Conservation (phyloP, 2,329 filamentous ascomycete species). For the Trichophyton benhamiae region DNA sequence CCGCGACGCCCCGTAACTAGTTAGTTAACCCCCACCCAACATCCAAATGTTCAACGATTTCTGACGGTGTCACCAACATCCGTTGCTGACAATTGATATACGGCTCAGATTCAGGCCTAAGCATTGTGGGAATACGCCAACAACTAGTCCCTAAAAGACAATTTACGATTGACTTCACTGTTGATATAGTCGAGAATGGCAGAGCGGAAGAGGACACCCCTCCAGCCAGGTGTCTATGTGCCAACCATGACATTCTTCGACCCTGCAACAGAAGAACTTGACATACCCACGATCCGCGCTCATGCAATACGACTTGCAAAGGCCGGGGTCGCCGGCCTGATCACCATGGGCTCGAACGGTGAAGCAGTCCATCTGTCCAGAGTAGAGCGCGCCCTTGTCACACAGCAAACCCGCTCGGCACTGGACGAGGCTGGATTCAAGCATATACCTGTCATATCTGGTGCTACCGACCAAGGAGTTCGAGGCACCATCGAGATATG, state of each 20-base stretch:
- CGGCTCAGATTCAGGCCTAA: no score
- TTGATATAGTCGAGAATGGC: background rate
- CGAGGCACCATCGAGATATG: slow-evolving; percentile 63
- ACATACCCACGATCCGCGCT: slow-evolving; percentile 64
- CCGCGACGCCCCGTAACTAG: background rate
- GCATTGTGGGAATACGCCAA: background rate
- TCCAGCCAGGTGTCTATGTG: slow-evolving; percentile 9
- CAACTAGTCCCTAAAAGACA: background rate
- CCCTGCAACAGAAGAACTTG: slow-evolving; percentile 68
- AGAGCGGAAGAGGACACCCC: background rate
- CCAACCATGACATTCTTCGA: slow-evolving; percentile 70
- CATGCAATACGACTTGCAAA: slow-evolving; percentile 66
- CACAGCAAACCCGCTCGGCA: slow-evolving; percentile 64
- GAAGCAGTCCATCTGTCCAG: slow-evolving; percentile 75
- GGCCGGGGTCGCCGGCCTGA: slow-evolving; percentile 66
- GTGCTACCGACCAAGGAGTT: slow-evolving; percentile 69
- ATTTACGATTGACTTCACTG: background rate
- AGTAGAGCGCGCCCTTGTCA: slow-evolving; percentile 63
- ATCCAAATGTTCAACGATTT: background rate
- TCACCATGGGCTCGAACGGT: slow-evolving; percentile 82
- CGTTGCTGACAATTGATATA: no score
- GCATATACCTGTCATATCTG: slow-evolving; percentile 64
- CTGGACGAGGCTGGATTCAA: slow-evolving; percentile 68
- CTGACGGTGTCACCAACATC: no score
- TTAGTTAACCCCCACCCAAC: background rate